These are phyloP conservation scores for Lipomyces sp. DNA, from an alignment of 805 yeast species.

Conservation along the genomic window DNA sequence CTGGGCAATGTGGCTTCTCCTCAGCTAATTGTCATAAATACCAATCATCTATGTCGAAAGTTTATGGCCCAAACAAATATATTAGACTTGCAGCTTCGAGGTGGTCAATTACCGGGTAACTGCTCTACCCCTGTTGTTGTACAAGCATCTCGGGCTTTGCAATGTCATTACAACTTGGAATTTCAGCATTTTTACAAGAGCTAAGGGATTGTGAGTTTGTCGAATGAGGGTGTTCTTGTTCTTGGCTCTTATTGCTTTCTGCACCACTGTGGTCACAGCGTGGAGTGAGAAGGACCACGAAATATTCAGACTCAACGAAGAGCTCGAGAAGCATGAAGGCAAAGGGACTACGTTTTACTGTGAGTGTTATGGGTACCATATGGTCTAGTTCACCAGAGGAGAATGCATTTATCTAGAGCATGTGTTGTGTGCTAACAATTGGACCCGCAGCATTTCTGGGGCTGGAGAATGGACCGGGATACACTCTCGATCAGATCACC, in stretches of 20 bases:
- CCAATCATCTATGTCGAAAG: too few species aligned
- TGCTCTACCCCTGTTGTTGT: too few species aligned
- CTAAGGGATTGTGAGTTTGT: not conserved
- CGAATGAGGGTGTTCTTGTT: constrained; percentile 12
- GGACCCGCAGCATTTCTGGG: constrained; percentile 46
- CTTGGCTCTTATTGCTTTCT: constrained; percentile 8
- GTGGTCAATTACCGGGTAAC: too few species aligned
- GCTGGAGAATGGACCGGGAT: constrained; percentile 52
- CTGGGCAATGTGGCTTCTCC: not conserved
- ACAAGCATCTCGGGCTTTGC: too few species aligned
- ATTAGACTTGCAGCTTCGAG: too few species aligned
- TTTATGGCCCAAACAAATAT: too few species aligned
- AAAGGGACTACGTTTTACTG: constrained; percentile 66
- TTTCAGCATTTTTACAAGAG: too few species aligned
- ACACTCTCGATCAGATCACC: constrained; percentile 44
- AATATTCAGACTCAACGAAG: constrained; percentile 73
- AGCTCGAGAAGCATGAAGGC: constrained; percentile 67
- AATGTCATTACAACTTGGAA: too few species aligned
- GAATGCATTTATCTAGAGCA: not conserved
- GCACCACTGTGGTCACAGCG: constrained; percentile 21
- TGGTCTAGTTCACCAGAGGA: not conserved
- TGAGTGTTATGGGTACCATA: constrained; percentile 48
- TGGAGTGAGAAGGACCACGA: constrained; percentile 79
- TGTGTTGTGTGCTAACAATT: not conserved
- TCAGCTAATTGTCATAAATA: not conserved